Conservation (phyloP, 352 stramenopile species). For the Peronospora farinosa region DNA sequence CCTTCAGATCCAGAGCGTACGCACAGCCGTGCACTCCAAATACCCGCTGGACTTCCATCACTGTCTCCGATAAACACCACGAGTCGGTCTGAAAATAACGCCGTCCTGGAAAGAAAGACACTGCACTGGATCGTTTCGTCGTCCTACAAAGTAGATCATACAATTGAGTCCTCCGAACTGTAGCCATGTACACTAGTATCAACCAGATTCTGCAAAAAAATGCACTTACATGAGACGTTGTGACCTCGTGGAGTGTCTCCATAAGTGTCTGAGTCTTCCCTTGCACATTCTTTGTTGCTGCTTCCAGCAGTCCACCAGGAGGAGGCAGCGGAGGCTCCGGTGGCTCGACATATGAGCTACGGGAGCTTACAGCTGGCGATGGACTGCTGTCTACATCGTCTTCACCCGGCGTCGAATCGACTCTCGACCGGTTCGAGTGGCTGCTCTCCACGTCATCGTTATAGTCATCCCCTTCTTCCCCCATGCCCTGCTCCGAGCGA, state of each 20-base stretch:
- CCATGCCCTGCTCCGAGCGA: slow-evolving; percentile 27
- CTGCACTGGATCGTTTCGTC: slow-evolving; percentile 52
- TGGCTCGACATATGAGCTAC: slow-evolving; percentile 49
- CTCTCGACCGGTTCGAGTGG: slow-evolving; percentile 33
- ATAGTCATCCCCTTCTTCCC: slow-evolving; percentile 30
- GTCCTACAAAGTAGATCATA: slow-evolving; percentile 34
- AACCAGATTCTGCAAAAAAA: too few relatives aligned
- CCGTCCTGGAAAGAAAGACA: slow-evolving; percentile 52
- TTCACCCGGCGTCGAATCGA: slow-evolving; percentile 34
- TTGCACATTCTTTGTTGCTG: slow-evolving; percentile 64
- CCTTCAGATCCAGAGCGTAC: slow-evolving; percentile 55
- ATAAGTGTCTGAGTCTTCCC: slow-evolving; percentile 64
- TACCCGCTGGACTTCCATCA: slow-evolving; percentile 45
- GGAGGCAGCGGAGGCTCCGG: slow-evolving; percentile 47
- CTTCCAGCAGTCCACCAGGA: slow-evolving; percentile 50
- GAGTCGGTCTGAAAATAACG: slow-evolving; percentile 54
- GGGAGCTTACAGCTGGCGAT: slow-evolving; percentile 32
- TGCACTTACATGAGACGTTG: slow-evolving; percentile 38
- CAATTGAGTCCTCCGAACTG: slow-evolving; percentile 1
- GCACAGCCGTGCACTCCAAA: slow-evolving; percentile 58
- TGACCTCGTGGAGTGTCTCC: slow-evolving; percentile 52
- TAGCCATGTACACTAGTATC: slow-evolving; percentile 1
- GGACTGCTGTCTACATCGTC: slow-evolving; percentile 31
- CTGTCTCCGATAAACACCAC: slow-evolving; percentile 65
- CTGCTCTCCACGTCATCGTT: slow-evolving; percentile 37